Base-by-base conservation (phyloP, 148 eudicot species). In the Persicaria maculosa region DNA sequence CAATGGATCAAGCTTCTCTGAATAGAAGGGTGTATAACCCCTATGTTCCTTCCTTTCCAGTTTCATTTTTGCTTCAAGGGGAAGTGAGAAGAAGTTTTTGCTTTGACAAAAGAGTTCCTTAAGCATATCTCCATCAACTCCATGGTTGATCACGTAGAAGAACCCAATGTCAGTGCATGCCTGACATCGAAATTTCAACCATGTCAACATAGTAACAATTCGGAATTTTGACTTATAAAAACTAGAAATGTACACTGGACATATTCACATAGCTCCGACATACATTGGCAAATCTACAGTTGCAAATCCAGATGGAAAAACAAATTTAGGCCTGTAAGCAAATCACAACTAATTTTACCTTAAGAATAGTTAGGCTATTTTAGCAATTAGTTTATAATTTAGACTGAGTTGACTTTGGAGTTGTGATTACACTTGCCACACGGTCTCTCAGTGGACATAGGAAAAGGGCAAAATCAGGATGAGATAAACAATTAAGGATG, bases 121-220 rank as follows among this genome's bases (percentile, higher is more conserved):
- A 43, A 87, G 44, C 74, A 86, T 9, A 19, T 86, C 80, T 58
- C 86, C 78, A 68, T 90, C 92, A 20, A 93, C 79, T 73, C 98
- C 96, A 79, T 93, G 98, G 77, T 93, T 93, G 71, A 86, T 82
- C 75, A 93, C 77, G 82, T 93, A 93, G 84, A 93, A 93, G 86
- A 93, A 93, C 72, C 98, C 98, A 50, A 72, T 76, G 31, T 90
- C 92, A 31, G 78, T 55, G 80, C 98, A 93, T 19, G 98, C 96
- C 98, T 92, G 19, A 40, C 17, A 36, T 7, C 12, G 45, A 40
- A 65, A 65, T 14, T 9, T 14, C 19, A 65, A 40, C 43, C 44
- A 14, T 40, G 70, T 65, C 45, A 62, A 4, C 44, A 62, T 9
- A 36, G 36, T 65, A 14, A 65, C 70, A 65, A 4, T 31, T 12